These are phyloP conservation scores for Fusarium phyllophilum DNA, from an alignment of 2,329 filamentous ascomycete genomes.

Conservation along the genomic window DNA sequence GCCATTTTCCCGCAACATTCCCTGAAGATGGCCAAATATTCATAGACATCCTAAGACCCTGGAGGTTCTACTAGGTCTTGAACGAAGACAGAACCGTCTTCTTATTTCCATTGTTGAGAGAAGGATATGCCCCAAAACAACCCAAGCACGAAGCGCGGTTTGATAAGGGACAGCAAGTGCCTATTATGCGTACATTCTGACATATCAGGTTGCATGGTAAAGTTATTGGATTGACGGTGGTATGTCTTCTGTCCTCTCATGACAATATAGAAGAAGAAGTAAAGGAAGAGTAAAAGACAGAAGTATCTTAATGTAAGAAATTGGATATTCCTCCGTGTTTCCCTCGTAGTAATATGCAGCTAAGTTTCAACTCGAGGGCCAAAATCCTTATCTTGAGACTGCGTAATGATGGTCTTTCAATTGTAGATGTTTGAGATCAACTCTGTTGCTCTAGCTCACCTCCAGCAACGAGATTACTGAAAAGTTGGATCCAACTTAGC, in stretches of 20 bases:
- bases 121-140: fast-evolving
- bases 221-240: fast-evolving
- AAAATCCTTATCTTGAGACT: background rate
- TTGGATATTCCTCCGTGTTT: background rate
- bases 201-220: background rate
- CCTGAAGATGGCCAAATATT: background rate
- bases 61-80: no score
- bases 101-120: fast-evolving
- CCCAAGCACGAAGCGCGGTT: fast-evolving
- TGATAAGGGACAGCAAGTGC: background rate
- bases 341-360: background rate
- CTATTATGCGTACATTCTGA: background rate
- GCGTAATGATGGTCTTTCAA: fast-evolving
- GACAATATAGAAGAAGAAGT: no score
- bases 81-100: fast-evolving
- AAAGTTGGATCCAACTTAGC: no score
- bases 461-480: background rate
- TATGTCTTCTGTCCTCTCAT: no score
- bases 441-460: background rate
- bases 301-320: background rate
- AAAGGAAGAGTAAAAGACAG: no score
- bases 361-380: background rate
- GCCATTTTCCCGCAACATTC: background rate
- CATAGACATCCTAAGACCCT: background rate
- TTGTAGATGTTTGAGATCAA: fast-evolving